A percentile compares a stretch with the other conserved stretches of the same genome.
Evolutionary conservation across 2,329 filamentous ascomycete species (phyloP).

Genomic region (Hirsutella thompsonii): DNA sequence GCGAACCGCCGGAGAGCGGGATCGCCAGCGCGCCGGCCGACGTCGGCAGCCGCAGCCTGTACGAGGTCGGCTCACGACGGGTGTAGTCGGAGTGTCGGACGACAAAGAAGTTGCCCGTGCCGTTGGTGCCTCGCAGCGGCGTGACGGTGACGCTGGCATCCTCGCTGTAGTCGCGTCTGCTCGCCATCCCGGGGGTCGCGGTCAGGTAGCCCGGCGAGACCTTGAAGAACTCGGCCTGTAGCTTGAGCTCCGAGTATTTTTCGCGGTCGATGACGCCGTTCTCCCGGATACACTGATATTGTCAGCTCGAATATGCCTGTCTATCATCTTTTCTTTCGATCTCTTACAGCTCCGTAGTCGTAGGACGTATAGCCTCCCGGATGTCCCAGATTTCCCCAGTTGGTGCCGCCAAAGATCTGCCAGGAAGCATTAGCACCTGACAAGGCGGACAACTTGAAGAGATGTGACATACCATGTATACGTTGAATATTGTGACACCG

Average conservation of each 20-base stretch:
- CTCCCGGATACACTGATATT: slow-evolving; percentile 43
- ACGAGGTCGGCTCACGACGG: slow-evolving; percentile 41
- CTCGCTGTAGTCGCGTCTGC: slow-evolving; percentile 37
- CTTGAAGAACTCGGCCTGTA: slow-evolving; percentile 62
- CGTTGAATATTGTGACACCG: slow-evolving; percentile 53
- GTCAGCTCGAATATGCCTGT: neutral
- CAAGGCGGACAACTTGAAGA: no score
- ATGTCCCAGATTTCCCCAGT: slow-evolving; percentile 71
- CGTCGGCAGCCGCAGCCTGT: slow-evolving; percentile 50
- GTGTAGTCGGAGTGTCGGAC: slow-evolving; percentile 54
- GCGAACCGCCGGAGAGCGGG: slow-evolving; percentile 41
- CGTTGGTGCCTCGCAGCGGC: slow-evolving; percentile 41
- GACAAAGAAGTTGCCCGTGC: slow-evolving; percentile 49
- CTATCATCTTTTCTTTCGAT: neutral
- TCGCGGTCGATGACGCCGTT: slow-evolving; percentile 55
- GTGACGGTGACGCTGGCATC: slow-evolving; percentile 44
- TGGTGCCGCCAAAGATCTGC: slow-evolving; percentile 61
- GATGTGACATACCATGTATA: slow-evolving; percentile 61
- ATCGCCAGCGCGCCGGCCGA: slow-evolving; percentile 42
- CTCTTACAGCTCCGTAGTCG: slow-evolving; percentile 33
- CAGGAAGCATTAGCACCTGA: neutral
- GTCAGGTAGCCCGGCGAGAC: slow-evolving; percentile 58
- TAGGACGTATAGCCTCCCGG: slow-evolving; percentile 50
- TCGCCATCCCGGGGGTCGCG: slow-evolving; percentile 37
- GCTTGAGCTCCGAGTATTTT: slow-evolving; percentile 70